Percentiles rank a stretch among this genome's conserved stretches.
These are phyloP conservation scores for Pseudocercospora vitis DNA, from an alignment of 2,329 filamentous ascomycete species.

Conservation along the genomic window DNA sequence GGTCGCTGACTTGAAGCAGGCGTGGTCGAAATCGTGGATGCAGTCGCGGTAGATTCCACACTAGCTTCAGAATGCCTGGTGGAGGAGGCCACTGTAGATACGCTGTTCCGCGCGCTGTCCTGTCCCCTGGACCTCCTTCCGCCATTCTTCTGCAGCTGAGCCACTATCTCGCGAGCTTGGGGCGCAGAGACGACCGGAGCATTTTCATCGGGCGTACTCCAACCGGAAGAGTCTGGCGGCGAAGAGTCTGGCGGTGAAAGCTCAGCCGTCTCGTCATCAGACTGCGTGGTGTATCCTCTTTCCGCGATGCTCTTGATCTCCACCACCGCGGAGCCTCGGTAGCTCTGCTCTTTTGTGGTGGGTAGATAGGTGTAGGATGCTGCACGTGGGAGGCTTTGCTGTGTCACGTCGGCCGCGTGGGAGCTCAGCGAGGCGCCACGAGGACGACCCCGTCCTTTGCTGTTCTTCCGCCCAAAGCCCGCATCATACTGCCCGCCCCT, in stretches of 20 bases:
- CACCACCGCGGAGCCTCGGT: slow-evolving; percentile 32
- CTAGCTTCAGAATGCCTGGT: slow-evolving; percentile 25
- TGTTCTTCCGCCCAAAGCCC: slow-evolving; percentile 16
- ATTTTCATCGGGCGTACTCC: slow-evolving; percentile 47
- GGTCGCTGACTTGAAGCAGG: slow-evolving; percentile 26
- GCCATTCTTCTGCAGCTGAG: slow-evolving; percentile 32
- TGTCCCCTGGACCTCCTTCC: slow-evolving; percentile 21
- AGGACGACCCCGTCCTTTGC: slow-evolving; percentile 15
- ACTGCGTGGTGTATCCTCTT: slow-evolving; percentile 15
- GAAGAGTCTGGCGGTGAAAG: slow-evolving; percentile 34
- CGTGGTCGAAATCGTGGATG: slow-evolving; percentile 27
- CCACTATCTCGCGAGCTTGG: slow-evolving; percentile 36
- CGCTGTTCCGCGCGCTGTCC: slow-evolving; percentile 28
- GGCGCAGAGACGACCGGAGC: slow-evolving; percentile 24
- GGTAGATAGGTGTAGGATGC: slow-evolving; percentile 60
- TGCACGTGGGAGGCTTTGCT: slow-evolving; percentile 49
- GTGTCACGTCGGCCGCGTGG: slow-evolving; percentile 18
- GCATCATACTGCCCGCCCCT: slow-evolving; percentile 19
- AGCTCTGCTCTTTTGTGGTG: slow-evolving; percentile 37
- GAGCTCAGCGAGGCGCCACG: slow-evolving; percentile 16
- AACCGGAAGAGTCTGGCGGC: slow-evolving; percentile 45
- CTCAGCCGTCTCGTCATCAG: slow-evolving; percentile 35
- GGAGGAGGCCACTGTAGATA: slow-evolving; percentile 17
- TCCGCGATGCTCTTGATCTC: slow-evolving; percentile 44
- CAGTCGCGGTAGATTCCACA: slow-evolving; percentile 27